These are phyloP conservation scores for Phytopythium mirpurense DNA, from an alignment of 352 stramenopile genomes.

Conservation along the genomic window DNA sequence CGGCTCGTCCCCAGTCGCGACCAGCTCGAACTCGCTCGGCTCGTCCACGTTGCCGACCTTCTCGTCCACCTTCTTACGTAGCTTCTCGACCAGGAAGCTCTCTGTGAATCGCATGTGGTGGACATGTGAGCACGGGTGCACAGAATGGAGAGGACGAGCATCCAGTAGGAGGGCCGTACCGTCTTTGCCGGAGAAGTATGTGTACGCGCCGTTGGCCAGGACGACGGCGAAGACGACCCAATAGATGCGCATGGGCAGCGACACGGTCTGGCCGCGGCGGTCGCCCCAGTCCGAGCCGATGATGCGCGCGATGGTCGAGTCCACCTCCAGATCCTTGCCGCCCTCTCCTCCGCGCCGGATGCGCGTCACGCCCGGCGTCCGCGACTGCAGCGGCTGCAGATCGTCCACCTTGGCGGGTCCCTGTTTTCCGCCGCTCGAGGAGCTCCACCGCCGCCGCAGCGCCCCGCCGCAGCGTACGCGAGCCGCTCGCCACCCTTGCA, in stretches of 20 bases:
- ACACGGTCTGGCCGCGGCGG: constrained; percentile 55
- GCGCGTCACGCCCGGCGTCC: constrained; percentile 28
- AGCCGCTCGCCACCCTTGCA: constrained; percentile 9
- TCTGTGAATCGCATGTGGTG: too few species aligned
- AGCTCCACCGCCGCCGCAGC: constrained; percentile 18
- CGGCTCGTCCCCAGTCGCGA: constrained; percentile 8
- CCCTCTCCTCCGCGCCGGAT: constrained; percentile 21
- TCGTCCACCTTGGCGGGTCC: neutral
- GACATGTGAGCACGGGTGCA: too few species aligned
- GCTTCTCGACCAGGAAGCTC: constrained; percentile 43
- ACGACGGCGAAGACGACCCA: constrained; percentile 59
- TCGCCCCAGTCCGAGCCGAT: constrained; percentile 77
- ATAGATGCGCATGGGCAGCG: constrained; percentile 66
- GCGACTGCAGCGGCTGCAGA: constrained; percentile 3
- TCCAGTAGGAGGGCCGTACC: constrained; percentile 8
- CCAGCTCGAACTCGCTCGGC: constrained; percentile 38
- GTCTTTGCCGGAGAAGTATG: constrained; percentile 46
- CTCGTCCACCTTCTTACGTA: constrained; percentile 48
- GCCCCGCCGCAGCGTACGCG: constrained; percentile 8
- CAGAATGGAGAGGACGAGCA: too few species aligned
- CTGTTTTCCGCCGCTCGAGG: neutral
- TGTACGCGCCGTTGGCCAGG: constrained; percentile 55
- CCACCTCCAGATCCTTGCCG: constrained; percentile 38
- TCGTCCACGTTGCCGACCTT: constrained; percentile 39
- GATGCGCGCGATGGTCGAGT: constrained; percentile 57